Percentiles rank a stretch among this genome's conserved stretches.
These are phyloP conservation scores for Erythrobasidium hasegawianum DNA, from an alignment of 1,284 basidiomycete genomes.

Conservation along the genomic window DNA sequence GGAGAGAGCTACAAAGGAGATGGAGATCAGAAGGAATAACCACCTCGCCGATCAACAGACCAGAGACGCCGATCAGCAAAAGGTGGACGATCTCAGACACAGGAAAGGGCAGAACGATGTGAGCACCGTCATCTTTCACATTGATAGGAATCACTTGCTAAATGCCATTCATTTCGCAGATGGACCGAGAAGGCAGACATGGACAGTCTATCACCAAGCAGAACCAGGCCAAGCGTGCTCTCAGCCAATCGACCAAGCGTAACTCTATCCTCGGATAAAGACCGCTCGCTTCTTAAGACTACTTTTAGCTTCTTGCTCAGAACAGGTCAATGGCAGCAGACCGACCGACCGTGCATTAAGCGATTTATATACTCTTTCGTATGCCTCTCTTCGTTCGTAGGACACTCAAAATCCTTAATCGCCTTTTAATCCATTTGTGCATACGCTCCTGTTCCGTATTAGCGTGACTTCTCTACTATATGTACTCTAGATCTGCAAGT, in stretches of 20 bases:
- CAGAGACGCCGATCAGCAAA: constrained; percentile 22
- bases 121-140: no score
- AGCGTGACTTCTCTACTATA: no score
- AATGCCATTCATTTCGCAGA: background rate
- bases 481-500: no score
- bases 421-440: no score
- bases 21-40: constrained; percentile 28
- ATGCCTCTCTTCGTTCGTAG: no score
- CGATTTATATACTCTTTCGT: no score
- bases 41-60: constrained; percentile 31
- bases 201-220: constrained; percentile 31
- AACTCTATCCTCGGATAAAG: background rate
- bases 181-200: constrained; percentile 34
- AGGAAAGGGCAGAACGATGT: constrained; percentile 29
- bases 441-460: no score
- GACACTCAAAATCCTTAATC: no score
- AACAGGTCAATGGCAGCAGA: no score
- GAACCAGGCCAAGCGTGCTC: constrained; percentile 29
- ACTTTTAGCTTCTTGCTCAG: no score
- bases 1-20: constrained; percentile 24
- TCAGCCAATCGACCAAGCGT: constrained; percentile 25
- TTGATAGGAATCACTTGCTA: background rate
- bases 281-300: no score
- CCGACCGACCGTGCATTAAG: no score
- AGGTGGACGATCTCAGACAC: constrained; percentile 18